These are phyloP conservation scores for Xylaria scruposa DNA, from an alignment of 495 filamentous ascomycete species.

Conservation along the genomic window DNA sequence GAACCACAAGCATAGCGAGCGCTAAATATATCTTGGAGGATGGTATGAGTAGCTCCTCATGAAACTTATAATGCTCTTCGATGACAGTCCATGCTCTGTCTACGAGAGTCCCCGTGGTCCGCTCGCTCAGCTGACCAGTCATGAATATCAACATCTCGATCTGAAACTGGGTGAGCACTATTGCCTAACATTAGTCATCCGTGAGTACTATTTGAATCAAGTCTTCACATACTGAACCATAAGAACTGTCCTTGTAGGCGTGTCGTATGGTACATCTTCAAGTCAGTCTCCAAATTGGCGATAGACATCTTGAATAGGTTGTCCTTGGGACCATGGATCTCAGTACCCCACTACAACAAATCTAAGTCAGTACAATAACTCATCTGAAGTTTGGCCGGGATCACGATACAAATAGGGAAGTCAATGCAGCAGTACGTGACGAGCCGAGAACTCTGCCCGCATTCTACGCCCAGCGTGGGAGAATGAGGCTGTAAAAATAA, in stretches of 20 bases:
- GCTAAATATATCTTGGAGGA: slow-evolving; percentile 48
- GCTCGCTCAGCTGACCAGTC: slow-evolving; percentile 57
- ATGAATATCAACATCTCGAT: slow-evolving; percentile 61
- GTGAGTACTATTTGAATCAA: neutral
- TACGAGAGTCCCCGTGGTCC: slow-evolving; percentile 55
- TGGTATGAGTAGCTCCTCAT: slow-evolving; percentile 53
- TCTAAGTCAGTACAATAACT: slow-evolving; percentile 1
- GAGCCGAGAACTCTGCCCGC: neutral
- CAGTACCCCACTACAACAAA: slow-evolving; percentile 38
- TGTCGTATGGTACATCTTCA: slow-evolving; percentile 47
- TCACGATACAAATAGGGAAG: neutral
- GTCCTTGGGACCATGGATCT: slow-evolving; percentile 48
- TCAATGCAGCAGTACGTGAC: neutral
- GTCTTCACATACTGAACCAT: slow-evolving; percentile 54
- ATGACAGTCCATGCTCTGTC: slow-evolving; percentile 60
- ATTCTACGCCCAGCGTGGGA: neutral
- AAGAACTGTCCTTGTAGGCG: slow-evolving; percentile 49
- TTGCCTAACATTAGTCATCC: slow-evolving; percentile 22
- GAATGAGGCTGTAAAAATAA: neutral
- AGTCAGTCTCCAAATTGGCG: slow-evolving; percentile 50
- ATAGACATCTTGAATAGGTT: slow-evolving; percentile 56
- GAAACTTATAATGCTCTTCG: slow-evolving; percentile 47
- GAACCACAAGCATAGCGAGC: slow-evolving; percentile 52
- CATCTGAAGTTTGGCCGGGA: neutral
- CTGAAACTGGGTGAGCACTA: slow-evolving; percentile 55